Conservation (phyloP, 2,329 filamentous ascomycete genomes). For the Bertia moriformis region DNA sequence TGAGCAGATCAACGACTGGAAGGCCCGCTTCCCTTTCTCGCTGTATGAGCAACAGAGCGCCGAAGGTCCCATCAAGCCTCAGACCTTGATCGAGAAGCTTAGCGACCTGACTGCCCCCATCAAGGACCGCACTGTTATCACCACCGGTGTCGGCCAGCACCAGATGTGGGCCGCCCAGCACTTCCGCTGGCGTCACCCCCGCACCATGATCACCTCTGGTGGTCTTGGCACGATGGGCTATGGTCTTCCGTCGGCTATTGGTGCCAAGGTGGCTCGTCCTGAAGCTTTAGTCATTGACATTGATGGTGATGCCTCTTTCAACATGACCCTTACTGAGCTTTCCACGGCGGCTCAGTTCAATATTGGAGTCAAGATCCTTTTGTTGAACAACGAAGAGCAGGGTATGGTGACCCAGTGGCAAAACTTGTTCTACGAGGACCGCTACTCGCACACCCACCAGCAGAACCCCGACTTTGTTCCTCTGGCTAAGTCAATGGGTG, state of each 20-base stretch:
- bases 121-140: conserved; percentile 74
- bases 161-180: conserved; percentile 99
- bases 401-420: conserved; percentile 99
- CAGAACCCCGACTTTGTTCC: conserved; percentile 93
- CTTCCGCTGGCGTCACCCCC: conserved; percentile 83
- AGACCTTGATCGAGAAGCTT: conserved; percentile 79
- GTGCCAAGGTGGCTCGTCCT: conserved; percentile 73
- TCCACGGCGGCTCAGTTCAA: conserved; percentile 88
- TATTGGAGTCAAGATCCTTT: conserved; percentile 87
- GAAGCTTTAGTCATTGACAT: conserved; percentile 71
- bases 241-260: conserved; percentile 86
- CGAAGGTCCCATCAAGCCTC: conserved; percentile 78
- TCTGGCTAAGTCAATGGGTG: conserved; percentile 77
- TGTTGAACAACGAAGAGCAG: conserved; percentile 94
- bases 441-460: conserved; percentile 85
- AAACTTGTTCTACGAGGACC: conserved; percentile 89
- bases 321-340: conserved; percentile 95
- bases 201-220: conserved; percentile 91
- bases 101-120: conserved; percentile 68
- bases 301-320: conserved; percentile 96
- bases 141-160: conserved; percentile 91
- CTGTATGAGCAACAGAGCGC: conserved; percentile 67
- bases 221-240: conserved; percentile 94
- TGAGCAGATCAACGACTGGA: conserved; percentile 77
- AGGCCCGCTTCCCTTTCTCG: conserved; percentile 72